These are phyloP conservation scores for Bondarzewia mesenterica DNA, from an alignment of 1,284 basidiomycete genomes.

Conservation along the genomic window DNA sequence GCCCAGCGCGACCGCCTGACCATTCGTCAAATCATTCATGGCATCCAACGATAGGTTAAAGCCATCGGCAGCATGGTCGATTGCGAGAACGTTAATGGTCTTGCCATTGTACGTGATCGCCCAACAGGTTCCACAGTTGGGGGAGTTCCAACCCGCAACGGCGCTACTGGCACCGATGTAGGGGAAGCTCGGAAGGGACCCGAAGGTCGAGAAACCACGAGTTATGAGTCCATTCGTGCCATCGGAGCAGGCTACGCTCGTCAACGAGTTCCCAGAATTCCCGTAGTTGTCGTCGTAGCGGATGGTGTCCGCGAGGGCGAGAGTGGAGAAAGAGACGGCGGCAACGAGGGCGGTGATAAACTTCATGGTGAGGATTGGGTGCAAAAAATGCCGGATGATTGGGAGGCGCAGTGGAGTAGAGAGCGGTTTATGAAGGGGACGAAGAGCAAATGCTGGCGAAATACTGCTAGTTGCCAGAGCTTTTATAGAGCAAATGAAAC, in stretches of 20 bases:
- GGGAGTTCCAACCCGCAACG: constrained; percentile 34
- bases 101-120: constrained; percentile 30
- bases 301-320: constrained; percentile 22
- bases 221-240: constrained; percentile 39
- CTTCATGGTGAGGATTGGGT: background rate
- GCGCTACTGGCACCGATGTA: constrained; percentile 35
- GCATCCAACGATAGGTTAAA: constrained; percentile 29
- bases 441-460: too few species aligned
- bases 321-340: constrained; percentile 7
- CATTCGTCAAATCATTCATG: constrained; percentile 34
- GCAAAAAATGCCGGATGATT: too few species aligned
- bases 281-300: constrained; percentile 38
- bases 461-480: too few species aligned
- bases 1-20: constrained; percentile 29
- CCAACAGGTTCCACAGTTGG: constrained; percentile 44
- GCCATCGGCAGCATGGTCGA: constrained; percentile 8
- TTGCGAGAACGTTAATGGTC: constrained; percentile 11
- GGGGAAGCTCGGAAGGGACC: constrained; percentile 32
- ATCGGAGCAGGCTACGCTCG: constrained; percentile 42
- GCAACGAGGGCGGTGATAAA: constrained; percentile 1
- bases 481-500: too few species aligned
- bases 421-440: too few species aligned
- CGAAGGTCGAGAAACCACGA: constrained; percentile 30
- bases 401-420: too few species aligned
- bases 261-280: constrained; percentile 24